These are phyloP conservation scores for Adansonia grandidieri DNA, from an alignment of 441 rosid genomes.

Conservation along the genomic window DNA sequence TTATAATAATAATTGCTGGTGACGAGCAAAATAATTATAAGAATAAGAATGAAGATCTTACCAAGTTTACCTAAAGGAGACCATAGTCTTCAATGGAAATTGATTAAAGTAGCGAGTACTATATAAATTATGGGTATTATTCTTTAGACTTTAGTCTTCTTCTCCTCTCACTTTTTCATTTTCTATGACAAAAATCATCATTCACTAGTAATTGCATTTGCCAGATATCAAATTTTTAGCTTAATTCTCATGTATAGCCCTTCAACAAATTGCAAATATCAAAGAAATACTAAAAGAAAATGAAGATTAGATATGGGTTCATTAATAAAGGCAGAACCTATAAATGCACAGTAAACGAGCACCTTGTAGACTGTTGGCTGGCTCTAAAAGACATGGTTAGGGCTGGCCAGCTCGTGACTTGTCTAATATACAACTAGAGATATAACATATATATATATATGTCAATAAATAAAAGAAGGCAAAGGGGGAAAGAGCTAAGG, in stretches of 20 bases:
- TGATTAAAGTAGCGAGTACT: neutral
- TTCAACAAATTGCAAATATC: no score
- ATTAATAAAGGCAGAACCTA: constrained; percentile 1
- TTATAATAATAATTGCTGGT: neutral
- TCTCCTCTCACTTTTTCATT: neutral
- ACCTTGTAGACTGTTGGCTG: constrained; percentile 12
- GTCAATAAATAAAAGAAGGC: neutral
- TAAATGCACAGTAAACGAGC: neutral
- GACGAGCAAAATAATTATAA: constrained; percentile 1
- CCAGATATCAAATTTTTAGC: no score
- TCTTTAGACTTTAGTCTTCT: neutral
- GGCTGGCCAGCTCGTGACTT: constrained; percentile 18
- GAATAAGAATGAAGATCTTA: neutral
- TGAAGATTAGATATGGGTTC: neutral
- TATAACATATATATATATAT: neutral
- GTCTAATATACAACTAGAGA: neutral
- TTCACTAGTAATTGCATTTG: no score
- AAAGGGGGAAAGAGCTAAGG: neutral
- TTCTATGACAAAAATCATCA: no score
- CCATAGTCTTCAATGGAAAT: neutral
- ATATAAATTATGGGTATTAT: neutral
- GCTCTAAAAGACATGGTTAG: constrained; percentile 19
- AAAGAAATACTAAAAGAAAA: neutral
- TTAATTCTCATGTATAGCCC: no score
- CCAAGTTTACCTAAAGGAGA: constrained; percentile 4